Percentiles rank a stretch among this genome's conserved stretches.
These are phyloP conservation scores for Apiospora marii DNA, from an alignment of 2,329 filamentous ascomycete genomes.

Conservation along the genomic window DNA sequence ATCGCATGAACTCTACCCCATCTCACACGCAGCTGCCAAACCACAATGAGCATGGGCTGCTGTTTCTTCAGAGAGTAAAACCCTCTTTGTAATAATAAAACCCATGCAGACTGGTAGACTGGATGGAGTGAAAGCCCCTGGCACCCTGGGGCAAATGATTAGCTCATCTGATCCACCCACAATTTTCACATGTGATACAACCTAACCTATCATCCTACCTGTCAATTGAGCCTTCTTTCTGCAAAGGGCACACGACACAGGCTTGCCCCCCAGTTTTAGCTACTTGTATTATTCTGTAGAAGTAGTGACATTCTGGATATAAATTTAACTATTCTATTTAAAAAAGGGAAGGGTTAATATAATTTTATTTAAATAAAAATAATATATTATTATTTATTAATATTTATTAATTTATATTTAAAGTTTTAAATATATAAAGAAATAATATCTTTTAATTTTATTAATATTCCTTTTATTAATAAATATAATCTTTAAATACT, in stretches of 20 bases:
- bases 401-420: too few species aligned
- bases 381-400: too few species aligned
- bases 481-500: too few species aligned
- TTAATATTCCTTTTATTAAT: too few species aligned
- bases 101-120: background rate
- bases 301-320: too few species aligned
- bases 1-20: background rate
- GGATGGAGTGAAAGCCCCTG: background rate
- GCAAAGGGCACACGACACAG: conserved; percentile 34
- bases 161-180: conserved; percentile 19
- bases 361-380: too few species aligned
- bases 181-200: conserved; percentile 34
- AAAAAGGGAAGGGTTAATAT: too few species aligned
- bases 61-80: background rate
- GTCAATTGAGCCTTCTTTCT: conserved; percentile 23
- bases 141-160: background rate
- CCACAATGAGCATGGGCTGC: background rate
- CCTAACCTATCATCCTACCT: too few species aligned
- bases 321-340: too few species aligned
- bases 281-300: too few species aligned
- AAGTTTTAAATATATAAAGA: too few species aligned
- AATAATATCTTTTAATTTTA: too few species aligned
- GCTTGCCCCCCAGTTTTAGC: conserved; percentile 6
- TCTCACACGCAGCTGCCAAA: conserved; percentile 1
- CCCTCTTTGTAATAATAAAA: background rate